Evolutionary conservation across 2,329 filamentous ascomycete species (phyloP), one percentile per base, ranked within the genome.

Genomic region (Allantophomopsis lycopodina): DNA sequence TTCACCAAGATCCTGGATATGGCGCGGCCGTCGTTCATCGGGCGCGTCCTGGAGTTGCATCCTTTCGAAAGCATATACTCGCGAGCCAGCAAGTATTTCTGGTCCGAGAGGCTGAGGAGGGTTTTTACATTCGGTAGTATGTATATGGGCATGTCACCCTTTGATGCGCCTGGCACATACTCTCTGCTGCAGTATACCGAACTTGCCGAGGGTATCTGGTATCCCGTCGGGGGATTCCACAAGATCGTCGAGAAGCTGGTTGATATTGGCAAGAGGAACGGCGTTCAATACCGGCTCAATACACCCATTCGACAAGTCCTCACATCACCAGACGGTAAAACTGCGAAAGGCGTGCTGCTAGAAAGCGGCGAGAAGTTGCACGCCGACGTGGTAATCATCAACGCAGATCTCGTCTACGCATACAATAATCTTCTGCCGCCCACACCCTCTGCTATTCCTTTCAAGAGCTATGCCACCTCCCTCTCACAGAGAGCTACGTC

Each of bases 111-210:
- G 42, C 52, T 86, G 50, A 64, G 81, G 44, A 61, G 79, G 18
- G 79, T 81, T 0, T 86, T 86, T 47, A 85, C 81, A 0, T 86
- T 86, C 57, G 79, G 74, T 16, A 84, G 77, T 49, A 87, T 86
- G 81, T 86, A 87, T 52, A 81, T 86, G 76, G 82, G 82, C 0
- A 86, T 86, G 81, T 77, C 69, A 40, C 82, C 82, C 0, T 86
- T 81, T 52, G 78, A 83, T 52, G 80, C 82, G 0, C 82, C 81
- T 0, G 79, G 76, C 3, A 85, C 81, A 2, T 86, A 86, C 58
- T 78, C 71, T 37, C 56, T 86, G 43, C 61, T 86, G 38, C 81
- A 85, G 57, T 86, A 85, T 54, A 81, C 81, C 0, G 81, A 86
- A 59, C 59, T 84, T 23, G 76, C 77, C 0, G 79, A 87, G 60